A percentile compares a stretch with the other conserved stretches of the same genome.
phyloP scores from a whole-genome alignment of 345 rosid genomes.

The Eutrema yunnanense region DNA sequence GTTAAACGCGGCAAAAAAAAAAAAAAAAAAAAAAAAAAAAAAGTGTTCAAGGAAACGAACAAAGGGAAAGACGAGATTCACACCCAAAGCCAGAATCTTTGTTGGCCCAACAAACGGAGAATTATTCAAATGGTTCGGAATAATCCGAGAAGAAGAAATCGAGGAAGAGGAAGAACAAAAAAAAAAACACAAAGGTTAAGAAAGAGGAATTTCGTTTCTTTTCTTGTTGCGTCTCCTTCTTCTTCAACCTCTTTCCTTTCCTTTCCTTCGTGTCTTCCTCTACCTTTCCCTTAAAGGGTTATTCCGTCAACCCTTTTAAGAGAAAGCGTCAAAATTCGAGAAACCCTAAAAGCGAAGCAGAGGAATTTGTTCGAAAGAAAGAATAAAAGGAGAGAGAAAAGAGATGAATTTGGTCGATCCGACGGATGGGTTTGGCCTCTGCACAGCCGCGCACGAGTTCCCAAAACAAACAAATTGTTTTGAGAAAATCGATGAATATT shows the following conservation, averaged over 20 bases:
- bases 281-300: slow-evolving; percentile 13
- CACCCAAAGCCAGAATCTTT: slow-evolving; percentile 28
- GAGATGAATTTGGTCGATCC: slow-evolving; percentile 28
- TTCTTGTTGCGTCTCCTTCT: not conserved
- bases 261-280: slow-evolving; percentile 13
- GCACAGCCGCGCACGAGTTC: slow-evolving; percentile 28
- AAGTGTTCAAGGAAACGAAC: not conserved
- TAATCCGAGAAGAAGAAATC: not conserved
- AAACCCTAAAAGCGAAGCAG: slow-evolving; percentile 25
- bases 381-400: slow-evolving; percentile 2
- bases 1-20: not conserved
- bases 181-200: not conserved
- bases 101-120: not conserved
- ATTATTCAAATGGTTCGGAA: not conserved
- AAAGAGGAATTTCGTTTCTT: slow-evolving; percentile 7
- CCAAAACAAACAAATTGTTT: slow-evolving; percentile 5
- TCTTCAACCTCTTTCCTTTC: not conserved
- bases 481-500: not conserved
- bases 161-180: not conserved
- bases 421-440: slow-evolving; percentile 39
- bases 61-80: not conserved
- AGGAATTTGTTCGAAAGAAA: slow-evolving; percentile 12
- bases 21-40: not conserved
- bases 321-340: slow-evolving; percentile 27
- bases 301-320: slow-evolving; percentile 25